Percentiles rank a stretch among this genome's conserved stretches.
phyloP scores from a whole-genome alignment of 257 asterid species.

The Solanum pennellii region DNA sequence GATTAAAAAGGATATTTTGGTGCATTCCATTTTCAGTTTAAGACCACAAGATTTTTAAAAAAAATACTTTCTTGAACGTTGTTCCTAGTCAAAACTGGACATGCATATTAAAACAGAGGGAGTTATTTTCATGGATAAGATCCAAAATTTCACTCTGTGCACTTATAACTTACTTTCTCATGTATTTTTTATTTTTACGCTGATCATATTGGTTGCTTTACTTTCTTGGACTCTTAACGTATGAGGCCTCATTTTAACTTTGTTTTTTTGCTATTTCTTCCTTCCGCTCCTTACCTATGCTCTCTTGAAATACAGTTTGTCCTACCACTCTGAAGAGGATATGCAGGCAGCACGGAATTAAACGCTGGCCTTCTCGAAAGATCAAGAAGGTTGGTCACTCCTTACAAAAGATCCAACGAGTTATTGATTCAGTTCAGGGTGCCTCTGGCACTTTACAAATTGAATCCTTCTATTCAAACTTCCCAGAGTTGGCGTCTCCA shows the following conservation, averaged over 20 bases:
- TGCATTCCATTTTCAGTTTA: background rate
- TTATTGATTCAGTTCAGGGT: conserved; percentile 89
- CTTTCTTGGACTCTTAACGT: background rate
- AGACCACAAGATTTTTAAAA: background rate
- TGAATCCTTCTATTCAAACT: conserved; percentile 67
- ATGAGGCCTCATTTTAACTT: background rate
- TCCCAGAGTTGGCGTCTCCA: conserved; percentile 60
- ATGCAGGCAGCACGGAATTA: conserved; percentile 88
- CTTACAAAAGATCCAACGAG: conserved; percentile 74
- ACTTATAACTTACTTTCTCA: background rate
- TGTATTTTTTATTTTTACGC: background rate
- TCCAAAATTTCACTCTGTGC: background rate
- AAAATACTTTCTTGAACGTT: background rate
- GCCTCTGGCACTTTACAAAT: conserved; percentile 64
- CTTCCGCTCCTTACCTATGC: background rate
- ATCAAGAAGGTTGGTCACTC: conserved; percentile 94
- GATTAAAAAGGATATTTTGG: background rate
- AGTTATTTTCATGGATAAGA: background rate
- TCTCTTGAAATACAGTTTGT: conserved; percentile 44
- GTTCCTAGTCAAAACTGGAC: background rate
- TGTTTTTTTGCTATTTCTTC: background rate
- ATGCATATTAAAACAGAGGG: background rate
- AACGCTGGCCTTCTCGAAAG: conserved; percentile 95
- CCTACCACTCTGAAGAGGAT: conserved; percentile 97
- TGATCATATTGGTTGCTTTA: background rate